Base-by-base conservation (phyloP, 768 basidiomycete genomes). In the Kwoniella dejecticola region DNA sequence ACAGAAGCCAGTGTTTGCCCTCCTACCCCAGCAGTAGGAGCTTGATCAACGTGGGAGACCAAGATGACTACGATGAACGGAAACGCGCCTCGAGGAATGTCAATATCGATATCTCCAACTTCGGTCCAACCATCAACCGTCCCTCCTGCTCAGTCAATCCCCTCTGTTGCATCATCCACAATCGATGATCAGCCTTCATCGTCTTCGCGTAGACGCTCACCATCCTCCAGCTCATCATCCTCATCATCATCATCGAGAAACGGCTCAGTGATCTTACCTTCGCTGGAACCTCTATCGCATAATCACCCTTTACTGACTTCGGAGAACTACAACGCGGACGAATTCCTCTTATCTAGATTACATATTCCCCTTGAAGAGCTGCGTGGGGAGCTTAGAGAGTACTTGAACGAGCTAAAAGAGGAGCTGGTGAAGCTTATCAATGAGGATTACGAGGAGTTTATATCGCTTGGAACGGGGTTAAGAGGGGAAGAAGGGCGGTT, bases 401-500 rank as follows among this genome's bases (percentile, higher is more conserved):
- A 97, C 77, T 82, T 91, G 62, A 84, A 85, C 0, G 81, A 83
- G 10, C 80, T 99, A 65, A 92, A 95, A 78, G 91, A 94, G 76
- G 95, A 96, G 76, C 84, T 99, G 33, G 92, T 98, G 29, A 87
- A 87, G 71, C 86, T 98, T 72, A 96, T 98, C 77, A 98, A 99
- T 79, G 89, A 92, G 69, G 96, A 98, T 80, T 99, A 98, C 73
- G 93, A 93, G 77, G 93, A 93, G 13, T 99, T 98, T 76, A 95
- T 98, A 71, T 91, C 90, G 69, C 82, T 99, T 29, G 94, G 94
- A 66, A 93, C 94, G 2, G 92, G 97, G 70, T 77, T 98, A 66
- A 84, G 87, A 67, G 91, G 89, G 44, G 94, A 97, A 79, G 89
- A 89, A 2, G 82, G 83, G 38, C 82, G 91, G 65, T 77, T 95